Conservation (phyloP, 768 basidiomycete genomes). For the Rhodotorula paludigena region DNA sequence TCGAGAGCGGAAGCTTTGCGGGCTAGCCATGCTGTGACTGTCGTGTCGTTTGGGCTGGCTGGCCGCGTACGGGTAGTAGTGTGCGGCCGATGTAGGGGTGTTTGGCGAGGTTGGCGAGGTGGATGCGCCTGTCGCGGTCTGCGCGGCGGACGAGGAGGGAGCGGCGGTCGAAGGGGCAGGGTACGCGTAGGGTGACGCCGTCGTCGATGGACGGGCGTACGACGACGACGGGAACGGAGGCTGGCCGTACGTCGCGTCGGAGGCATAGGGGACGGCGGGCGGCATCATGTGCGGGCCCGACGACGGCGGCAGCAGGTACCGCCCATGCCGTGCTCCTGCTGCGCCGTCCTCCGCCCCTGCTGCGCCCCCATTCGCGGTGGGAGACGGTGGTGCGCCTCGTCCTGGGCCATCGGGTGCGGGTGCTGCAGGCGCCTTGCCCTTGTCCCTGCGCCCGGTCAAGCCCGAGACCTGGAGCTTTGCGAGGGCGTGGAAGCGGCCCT, state of each 20-base stretch:
- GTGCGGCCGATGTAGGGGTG: constrained; percentile 21
- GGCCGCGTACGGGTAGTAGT: constrained; percentile 31
- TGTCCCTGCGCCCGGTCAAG: neutral
- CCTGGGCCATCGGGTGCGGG: neutral
- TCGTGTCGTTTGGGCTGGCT: constrained; percentile 3
- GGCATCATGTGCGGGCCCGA: neutral
- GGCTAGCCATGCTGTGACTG: constrained; percentile 21
- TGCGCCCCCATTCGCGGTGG: neutral
- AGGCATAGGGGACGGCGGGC: neutral
- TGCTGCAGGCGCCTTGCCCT: neutral
- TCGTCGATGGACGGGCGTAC: neutral
- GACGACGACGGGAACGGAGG: neutral
- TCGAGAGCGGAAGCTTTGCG: constrained; percentile 17
- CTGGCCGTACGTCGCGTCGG: neutral
- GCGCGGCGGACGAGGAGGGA: neutral
- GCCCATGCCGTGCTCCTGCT: neutral
- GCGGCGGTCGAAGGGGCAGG: neutral
- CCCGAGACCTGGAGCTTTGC: constrained; percentile 7
- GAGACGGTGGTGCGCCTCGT: too few relatives aligned
- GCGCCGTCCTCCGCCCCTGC: neutral
- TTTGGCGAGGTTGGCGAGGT: constrained; percentile 20
- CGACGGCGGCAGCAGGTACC: neutral
- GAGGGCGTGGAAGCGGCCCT: constrained; percentile 1
- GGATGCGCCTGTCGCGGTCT: constrained; percentile 4
- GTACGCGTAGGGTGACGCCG: neutral